phyloP scores from a whole-genome alignment of 2,329 filamentous ascomycete species.

The Colletotrichum euphorbiae region DNA sequence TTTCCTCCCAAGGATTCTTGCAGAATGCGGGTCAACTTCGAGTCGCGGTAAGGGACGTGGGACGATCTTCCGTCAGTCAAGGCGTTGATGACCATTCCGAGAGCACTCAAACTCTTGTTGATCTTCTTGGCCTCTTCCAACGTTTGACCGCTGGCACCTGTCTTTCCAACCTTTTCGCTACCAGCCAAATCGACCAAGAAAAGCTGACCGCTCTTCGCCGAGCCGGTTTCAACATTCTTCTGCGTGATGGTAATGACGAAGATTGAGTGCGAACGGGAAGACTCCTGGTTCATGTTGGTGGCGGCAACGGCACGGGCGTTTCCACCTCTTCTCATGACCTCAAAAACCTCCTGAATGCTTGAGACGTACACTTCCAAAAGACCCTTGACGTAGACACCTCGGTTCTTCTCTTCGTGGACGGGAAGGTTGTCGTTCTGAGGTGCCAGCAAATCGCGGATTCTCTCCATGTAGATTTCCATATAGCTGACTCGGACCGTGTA shows the following conservation, averaged over 20 bases:
- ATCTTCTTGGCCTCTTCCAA: slow-evolving; percentile 99
- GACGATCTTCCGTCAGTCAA: slow-evolving; percentile 97
- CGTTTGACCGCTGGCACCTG: slow-evolving; percentile 95
- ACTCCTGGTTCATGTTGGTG: slow-evolving; percentile 99
- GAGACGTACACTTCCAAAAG: slow-evolving; percentile 95
- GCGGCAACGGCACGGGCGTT: slow-evolving; percentile 90
- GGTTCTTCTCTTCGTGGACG: slow-evolving; percentile 97
- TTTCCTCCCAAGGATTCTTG: slow-evolving; percentile 98
- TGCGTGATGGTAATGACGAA: slow-evolving; percentile 97
- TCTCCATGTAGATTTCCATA: slow-evolving; percentile 99
- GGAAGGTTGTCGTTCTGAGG: slow-evolving; percentile 97
- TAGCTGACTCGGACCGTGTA: slow-evolving; percentile 99
- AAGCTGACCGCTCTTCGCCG: slow-evolving; percentile 94
- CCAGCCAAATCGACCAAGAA: slow-evolving; percentile 98
- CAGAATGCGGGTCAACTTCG: slow-evolving; percentile 94
- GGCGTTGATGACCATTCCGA: slow-evolving; percentile 99
- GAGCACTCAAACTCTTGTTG: slow-evolving; percentile 98
- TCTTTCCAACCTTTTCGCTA: slow-evolving; percentile 99
- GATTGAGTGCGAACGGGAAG: slow-evolving; percentile 97
- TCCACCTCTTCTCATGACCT: slow-evolving; percentile 94
- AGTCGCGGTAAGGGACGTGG: slow-evolving; percentile 96
- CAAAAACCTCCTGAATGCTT: slow-evolving; percentile 94
- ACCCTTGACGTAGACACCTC: slow-evolving; percentile 96
- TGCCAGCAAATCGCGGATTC: slow-evolving; percentile 90
- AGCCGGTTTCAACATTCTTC: slow-evolving; percentile 97